phyloP scores from a whole-genome alignment of 805 yeast genomes.

The Yamadazyma sp. region DNA sequence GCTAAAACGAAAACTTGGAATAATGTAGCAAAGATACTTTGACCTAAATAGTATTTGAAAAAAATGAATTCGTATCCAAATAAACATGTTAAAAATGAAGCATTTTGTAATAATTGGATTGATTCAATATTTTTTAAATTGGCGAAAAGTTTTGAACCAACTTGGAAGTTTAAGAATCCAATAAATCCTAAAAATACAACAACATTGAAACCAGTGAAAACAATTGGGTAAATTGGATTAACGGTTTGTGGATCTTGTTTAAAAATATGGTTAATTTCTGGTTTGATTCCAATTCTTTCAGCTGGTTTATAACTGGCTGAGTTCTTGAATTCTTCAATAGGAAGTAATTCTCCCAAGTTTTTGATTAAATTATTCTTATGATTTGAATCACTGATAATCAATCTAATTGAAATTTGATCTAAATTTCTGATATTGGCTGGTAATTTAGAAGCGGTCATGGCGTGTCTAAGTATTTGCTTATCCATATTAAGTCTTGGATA shows the following conservation, averaged over 20 bases:
- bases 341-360: conserved; percentile 29
- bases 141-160: conserved; percentile 20
- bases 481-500: conserved; percentile 26
- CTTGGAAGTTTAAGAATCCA: conserved; percentile 38
- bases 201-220: conserved; percentile 46
- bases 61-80: conserved; percentile 53
- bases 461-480: conserved; percentile 18
- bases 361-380: conserved; percentile 19
- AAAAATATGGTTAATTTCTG: conserved; percentile 67
- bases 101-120: conserved; percentile 30
- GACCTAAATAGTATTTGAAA: conserved; percentile 54
- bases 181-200: conserved; percentile 42
- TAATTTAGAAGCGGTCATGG: conserved; percentile 25
- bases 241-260: conserved; percentile 52
- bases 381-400: conserved; percentile 29
- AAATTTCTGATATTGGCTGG: conserved; percentile 36
- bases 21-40: conserved; percentile 59
- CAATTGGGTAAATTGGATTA: conserved; percentile 46
- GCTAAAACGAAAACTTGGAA: conserved; percentile 46
- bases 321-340: conserved; percentile 23
- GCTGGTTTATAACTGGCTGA: conserved; percentile 24
- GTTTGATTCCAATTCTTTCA: conserved; percentile 44
- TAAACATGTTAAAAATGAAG: conserved; percentile 48
- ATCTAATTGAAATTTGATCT: conserved; percentile 26
- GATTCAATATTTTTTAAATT: conserved; percentile 35